These are phyloP conservation scores for Filobasidium wieringae DNA, from an alignment of 768 basidiomycete species.

Conservation along the genomic window DNA sequence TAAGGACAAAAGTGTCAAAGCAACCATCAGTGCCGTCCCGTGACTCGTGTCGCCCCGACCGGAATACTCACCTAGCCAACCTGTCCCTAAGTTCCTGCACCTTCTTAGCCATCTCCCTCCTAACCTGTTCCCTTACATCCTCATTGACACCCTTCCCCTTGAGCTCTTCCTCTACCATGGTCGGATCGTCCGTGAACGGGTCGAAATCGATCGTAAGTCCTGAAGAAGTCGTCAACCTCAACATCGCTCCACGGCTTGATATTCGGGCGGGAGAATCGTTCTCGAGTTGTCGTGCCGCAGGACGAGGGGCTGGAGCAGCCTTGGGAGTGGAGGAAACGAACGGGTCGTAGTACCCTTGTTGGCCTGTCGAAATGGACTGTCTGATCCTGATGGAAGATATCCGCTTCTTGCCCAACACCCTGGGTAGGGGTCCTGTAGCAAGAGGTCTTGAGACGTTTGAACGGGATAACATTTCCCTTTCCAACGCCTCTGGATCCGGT, in stretches of 20 bases:
- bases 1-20: too few species aligned
- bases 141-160: slow-evolving; percentile 18
- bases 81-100: slow-evolving; percentile 12
- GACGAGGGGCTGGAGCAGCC: background rate
- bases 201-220: slow-evolving; percentile 77
- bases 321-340: background rate
- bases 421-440: background rate
- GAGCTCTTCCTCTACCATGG: slow-evolving; percentile 48
- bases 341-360: background rate
- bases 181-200: slow-evolving; percentile 61
- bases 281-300: background rate
- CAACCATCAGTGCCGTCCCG: too few species aligned
- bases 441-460: background rate
- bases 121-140: slow-evolving; percentile 38
- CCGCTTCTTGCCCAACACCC: slow-evolving; percentile 19
- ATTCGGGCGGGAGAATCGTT: background rate
- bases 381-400: slow-evolving; percentile 31
- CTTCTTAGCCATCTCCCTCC: slow-evolving; percentile 38
- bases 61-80: slow-evolving; percentile 8
- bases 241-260: slow-evolving; percentile 45
- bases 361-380: slow-evolving; percentile 16
- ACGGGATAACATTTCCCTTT: slow-evolving; percentile 19
- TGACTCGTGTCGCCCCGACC: too few species aligned
- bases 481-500: slow-evolving; percentile 29
- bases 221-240: slow-evolving; percentile 67